phyloP scores from a whole-genome alignment of 2,329 filamentous ascomycete species.

The Colletotrichum brevisporum region DNA sequence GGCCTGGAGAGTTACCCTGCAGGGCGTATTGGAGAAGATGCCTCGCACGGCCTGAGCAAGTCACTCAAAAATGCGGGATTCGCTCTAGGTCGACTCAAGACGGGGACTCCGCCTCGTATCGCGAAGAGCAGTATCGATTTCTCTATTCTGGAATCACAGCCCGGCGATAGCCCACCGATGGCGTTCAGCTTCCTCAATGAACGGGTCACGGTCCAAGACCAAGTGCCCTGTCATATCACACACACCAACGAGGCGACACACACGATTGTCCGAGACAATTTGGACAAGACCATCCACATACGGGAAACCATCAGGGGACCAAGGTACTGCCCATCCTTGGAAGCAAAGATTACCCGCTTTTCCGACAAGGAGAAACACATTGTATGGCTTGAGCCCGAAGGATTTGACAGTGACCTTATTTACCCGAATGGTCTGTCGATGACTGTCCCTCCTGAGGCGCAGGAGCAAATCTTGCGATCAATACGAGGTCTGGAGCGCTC shows the following conservation, averaged over 20 bases:
- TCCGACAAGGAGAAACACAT: constrained; percentile 85
- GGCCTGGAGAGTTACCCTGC: constrained; percentile 87
- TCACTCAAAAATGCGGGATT: constrained; percentile 92
- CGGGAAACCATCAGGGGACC: constrained; percentile 95
- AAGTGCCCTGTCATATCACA: constrained; percentile 89
- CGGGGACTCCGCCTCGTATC: constrained; percentile 91
- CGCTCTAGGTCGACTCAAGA: constrained; percentile 90
- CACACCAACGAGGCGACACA: constrained; percentile 89
- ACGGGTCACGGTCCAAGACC: constrained; percentile 81
- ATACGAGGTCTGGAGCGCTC: constrained; percentile 91
- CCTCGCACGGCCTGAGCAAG: constrained; percentile 92
- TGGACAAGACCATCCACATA: constrained; percentile 98
- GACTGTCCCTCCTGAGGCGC: constrained; percentile 91
- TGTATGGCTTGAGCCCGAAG: constrained; percentile 97
- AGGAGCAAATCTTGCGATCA: constrained; percentile 87
- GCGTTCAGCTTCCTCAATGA: constrained; percentile 95
- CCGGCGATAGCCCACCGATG: constrained; percentile 85
- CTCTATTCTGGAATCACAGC: constrained; percentile 77
- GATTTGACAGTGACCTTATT: constrained; percentile 88
- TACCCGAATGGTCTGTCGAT: constrained; percentile 98
- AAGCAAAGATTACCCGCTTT: constrained; percentile 94
- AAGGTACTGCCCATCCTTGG: constrained; percentile 94
- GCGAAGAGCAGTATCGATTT: constrained; percentile 88
- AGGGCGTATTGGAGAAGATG: constrained; percentile 93
- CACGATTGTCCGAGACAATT: constrained; percentile 85